Evolutionary conservation across 352 stramenopile species (phyloP), one percentile per base, ranked within the genome.

Genomic region (Lagenidium sp.): DNA sequence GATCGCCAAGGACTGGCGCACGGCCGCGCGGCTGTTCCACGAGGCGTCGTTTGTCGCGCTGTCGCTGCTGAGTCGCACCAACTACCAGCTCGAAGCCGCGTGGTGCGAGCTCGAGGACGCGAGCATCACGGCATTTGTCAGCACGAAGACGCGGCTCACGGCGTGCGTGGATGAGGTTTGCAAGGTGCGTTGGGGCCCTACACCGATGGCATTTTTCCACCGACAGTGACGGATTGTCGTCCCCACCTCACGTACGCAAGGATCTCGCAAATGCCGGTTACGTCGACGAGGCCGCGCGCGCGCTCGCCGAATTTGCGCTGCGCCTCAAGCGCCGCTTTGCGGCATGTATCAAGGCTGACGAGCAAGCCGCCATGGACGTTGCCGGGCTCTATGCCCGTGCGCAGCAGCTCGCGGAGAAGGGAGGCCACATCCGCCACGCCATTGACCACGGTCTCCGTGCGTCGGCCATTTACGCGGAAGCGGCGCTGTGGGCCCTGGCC

Each of bases 1-100:
- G 62, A 63, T 88, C 30, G 60, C 57, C n/a, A 77, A 72, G 30
- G 73, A 85, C 28, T 88, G 76, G 76, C 76, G 70, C 31, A 53
- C 75, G 22, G 76, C 76, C 6, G 57, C 66, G 2, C 44, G 30
- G 23, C 51, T 64, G 19, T 88, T 88, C 31, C 34, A 72, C 3
- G 65, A 83, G 15, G 76, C 76, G 0, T 73, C 76, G 0, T 50
- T 42, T 7, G 57, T 39, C 11, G 67, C 68, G 4, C 26, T 58
- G 24, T 65, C 58, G 25, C 44, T 68, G 28, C 41, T 80, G 10
- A 65, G 58, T 12, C 61, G 61, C 36, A 63, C 57, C 6, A 82
- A 67, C 25, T 85, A 85, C 21, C 55, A 73, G 8, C 41, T 88
- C 22, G 70, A 88, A 40, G 68, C 76, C 0, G 65, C 64, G 26